These are phyloP conservation scores for Tetrapisispora phaffii DNA, from an alignment of 805 yeast genomes.

Conservation along the genomic window DNA sequence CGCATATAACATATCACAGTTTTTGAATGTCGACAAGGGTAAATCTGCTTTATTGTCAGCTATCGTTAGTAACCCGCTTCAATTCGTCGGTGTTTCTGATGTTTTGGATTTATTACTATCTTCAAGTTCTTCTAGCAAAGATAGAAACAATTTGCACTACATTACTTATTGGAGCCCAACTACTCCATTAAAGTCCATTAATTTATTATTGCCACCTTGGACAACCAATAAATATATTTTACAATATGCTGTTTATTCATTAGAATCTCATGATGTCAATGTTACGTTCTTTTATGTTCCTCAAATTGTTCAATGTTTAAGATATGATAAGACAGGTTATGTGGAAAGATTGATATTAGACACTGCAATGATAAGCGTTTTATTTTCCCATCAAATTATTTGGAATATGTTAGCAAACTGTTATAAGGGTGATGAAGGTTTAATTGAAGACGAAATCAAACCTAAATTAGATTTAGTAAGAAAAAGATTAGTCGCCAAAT, in stretches of 20 bases:
- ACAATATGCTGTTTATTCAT: conserved; percentile 84
- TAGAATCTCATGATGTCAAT: conserved; percentile 79
- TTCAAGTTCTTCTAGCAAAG: conserved; percentile 2
- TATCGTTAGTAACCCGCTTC: conserved; percentile 47
- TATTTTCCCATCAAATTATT: conserved; percentile 94
- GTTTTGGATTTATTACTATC: conserved; percentile 13
- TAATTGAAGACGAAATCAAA: conserved; percentile 69
- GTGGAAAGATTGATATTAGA: conserved; percentile 83
- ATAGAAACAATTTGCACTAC: conserved; percentile 20
- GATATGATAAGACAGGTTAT: conserved; percentile 76
- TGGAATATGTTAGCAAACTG: conserved; percentile 97
- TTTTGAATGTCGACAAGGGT: conserved; percentile 34
- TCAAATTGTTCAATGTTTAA: conserved; percentile 85
- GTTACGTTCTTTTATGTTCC: conserved; percentile 94
- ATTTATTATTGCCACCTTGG: conserved; percentile 67
- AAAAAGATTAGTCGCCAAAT: conserved; percentile 49
- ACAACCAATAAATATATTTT: conserved; percentile 55
- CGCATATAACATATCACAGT: conserved; percentile 58
- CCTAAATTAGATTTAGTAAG: conserved; percentile 73
- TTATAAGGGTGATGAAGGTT: conserved; percentile 80
- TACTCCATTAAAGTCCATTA: conserved; percentile 77
- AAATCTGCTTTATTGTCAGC: conserved; percentile 34
- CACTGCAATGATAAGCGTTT: conserved; percentile 80
- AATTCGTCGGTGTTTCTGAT: conserved; percentile 23
- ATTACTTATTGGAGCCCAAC: conserved; percentile 63